Evolutionary conservation across 1,139 yeast genomes (phyloP).

Genomic region (Blastobotrys ciferrii): DNA sequence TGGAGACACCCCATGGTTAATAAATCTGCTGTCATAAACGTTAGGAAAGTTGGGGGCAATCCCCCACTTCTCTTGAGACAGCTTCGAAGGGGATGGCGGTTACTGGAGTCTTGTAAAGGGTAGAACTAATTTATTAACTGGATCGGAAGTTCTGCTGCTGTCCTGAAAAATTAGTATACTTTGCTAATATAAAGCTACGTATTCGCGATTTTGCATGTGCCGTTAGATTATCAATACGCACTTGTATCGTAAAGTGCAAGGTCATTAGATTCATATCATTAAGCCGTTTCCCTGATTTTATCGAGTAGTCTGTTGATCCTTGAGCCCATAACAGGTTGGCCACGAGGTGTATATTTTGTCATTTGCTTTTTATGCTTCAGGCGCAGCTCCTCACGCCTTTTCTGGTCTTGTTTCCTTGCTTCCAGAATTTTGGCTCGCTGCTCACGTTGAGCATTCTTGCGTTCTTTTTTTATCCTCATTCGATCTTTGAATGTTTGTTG

Average conservation of each 20-base stretch:
- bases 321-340: conserved; percentile 93
- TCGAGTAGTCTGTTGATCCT: conserved; percentile 76
- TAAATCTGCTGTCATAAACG: not conserved
- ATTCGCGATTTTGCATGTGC: too few relatives aligned
- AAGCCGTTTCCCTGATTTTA: conserved; percentile 47
- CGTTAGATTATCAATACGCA: too few relatives aligned
- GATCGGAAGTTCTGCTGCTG: too few relatives aligned
- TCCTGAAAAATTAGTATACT: too few relatives aligned
- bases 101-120: too few relatives aligned
- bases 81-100: too few relatives aligned
- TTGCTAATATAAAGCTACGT: too few relatives aligned
- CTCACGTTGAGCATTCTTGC: conserved; percentile 27
- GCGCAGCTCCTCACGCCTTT: conserved; percentile 38
- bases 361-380: conserved; percentile 48
- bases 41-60: too few relatives aligned
- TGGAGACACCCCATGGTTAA: not conserved
- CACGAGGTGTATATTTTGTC: conserved; percentile 62
- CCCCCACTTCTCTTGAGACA: too few relatives aligned
- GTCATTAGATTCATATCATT: too few relatives aligned
- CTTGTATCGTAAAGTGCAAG: too few relatives aligned
- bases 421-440: conserved; percentile 29
- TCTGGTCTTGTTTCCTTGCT: conserved; percentile 27
- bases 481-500: conserved; percentile 10
- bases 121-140: too few relatives aligned
- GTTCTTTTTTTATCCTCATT: conserved; percentile 20